Conservation (phyloP, 495 filamentous ascomycete species). For the Hyaloscypha finlandica region DNA sequence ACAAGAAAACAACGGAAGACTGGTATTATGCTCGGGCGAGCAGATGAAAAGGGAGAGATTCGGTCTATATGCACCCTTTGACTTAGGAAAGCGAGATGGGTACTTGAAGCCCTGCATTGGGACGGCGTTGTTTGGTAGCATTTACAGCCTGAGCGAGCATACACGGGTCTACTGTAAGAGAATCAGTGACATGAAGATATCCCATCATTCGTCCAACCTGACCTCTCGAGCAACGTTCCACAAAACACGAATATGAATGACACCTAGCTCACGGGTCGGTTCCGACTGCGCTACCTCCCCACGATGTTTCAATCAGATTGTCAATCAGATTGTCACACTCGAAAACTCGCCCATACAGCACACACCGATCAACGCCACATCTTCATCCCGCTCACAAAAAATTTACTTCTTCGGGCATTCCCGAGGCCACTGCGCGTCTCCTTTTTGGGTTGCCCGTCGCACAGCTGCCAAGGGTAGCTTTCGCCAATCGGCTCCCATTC, state of each 20-base stretch:
- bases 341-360: not conserved
- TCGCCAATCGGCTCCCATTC: not conserved
- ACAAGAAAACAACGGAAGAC: not conserved
- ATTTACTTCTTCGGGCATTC: conserved; percentile 8
- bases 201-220: not conserved
- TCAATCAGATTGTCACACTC: not conserved
- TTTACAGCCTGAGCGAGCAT: conserved; percentile 1
- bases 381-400: conserved; percentile 9
- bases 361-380: conserved; percentile 5
- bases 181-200: not conserved
- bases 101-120: conserved; percentile 1
- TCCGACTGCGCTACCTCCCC: conserved; percentile 1
- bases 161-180: not conserved
- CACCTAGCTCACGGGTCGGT: not conserved
- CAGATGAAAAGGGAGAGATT: too few species aligned
- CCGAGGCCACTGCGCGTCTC: not conserved
- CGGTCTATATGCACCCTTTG: too few species aligned
- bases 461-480: conserved; percentile 2
- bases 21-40: too few species aligned
- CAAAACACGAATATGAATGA: conserved; percentile 11
- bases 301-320: not conserved
- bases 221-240: not conserved
- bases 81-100: not conserved
- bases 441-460: not conserved
- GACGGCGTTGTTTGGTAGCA: conserved; percentile 10